A percentile compares a stretch with the other conserved stretches of the same genome.
Evolutionary conservation across 2,329 filamentous ascomycete species (phyloP).

Genomic region (Talaromyces verruculosus): DNA sequence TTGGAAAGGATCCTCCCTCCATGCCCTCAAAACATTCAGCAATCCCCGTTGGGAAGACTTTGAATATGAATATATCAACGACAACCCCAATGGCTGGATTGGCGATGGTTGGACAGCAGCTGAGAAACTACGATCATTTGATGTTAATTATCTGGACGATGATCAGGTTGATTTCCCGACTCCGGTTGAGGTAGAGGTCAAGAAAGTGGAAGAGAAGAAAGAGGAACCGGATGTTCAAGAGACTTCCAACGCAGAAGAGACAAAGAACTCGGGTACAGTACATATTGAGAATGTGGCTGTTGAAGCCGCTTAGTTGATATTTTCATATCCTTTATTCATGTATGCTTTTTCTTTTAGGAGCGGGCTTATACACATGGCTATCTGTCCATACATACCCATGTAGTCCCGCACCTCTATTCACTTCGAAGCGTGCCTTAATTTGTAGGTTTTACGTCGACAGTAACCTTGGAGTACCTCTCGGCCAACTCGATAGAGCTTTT

Average conservation of each 20-base stretch:
- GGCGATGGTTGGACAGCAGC: slow-evolving; percentile 25
- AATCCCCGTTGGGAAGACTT: slow-evolving; percentile 25
- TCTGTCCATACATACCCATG: background rate
- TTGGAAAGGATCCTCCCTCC: slow-evolving; percentile 24
- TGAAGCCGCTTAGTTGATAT: background rate
- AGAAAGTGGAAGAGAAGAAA: background rate
- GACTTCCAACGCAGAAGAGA: background rate
- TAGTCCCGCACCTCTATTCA: background rate
- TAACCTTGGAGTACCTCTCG: background rate
- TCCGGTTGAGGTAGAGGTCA: slow-evolving; percentile 8
- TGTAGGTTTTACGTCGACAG: background rate
- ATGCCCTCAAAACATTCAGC: slow-evolving; percentile 22
- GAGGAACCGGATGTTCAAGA: background rate
- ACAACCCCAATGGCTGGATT: slow-evolving; percentile 25
- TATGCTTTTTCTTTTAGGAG: background rate
- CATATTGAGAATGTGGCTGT: background rate
- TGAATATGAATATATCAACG: slow-evolving; percentile 25
- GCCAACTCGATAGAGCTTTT: background rate
- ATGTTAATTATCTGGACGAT: slow-evolving; percentile 39
- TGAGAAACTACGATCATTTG: slow-evolving; percentile 31
- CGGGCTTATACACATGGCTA: background rate
- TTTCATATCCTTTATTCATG: background rate
- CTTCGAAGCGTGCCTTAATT: background rate
- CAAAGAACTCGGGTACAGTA: background rate
- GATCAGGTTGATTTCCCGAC: slow-evolving; percentile 37